phyloP scores from a whole-genome alignment of 2,329 filamentous ascomycete genomes.

The Colletotrichum musicola region DNA sequence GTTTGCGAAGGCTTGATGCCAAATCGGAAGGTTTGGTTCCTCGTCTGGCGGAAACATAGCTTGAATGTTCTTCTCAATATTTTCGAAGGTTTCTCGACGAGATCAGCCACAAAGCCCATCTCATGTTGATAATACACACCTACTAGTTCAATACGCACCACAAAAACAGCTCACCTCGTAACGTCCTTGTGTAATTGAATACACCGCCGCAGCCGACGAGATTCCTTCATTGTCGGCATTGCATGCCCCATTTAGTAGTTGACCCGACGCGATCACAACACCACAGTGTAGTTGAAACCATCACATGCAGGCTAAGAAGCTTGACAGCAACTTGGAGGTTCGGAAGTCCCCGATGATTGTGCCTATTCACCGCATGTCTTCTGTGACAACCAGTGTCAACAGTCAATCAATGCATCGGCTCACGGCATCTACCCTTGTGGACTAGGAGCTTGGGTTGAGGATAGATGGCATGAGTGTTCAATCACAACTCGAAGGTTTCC shows the following conservation, averaged over 20 bases:
- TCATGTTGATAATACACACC: too few relatives aligned
- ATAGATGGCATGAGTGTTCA: too few relatives aligned
- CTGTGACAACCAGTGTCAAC: constrained; percentile 2
- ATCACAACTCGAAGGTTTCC: too few relatives aligned
- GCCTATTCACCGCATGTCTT: background rate
- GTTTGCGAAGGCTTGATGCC: background rate
- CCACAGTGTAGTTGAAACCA: background rate
- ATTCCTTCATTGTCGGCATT: background rate
- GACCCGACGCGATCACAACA: constrained; percentile 6
- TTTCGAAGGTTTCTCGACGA: too few relatives aligned
- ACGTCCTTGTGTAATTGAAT: background rate
- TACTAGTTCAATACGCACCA: too few relatives aligned
- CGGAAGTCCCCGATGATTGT: constrained; percentile 3
- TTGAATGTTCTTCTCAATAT: too few relatives aligned
- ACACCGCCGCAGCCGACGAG: constrained; percentile 4
- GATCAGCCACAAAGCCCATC: too few relatives aligned
- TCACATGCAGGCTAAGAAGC: constrained; percentile 11
- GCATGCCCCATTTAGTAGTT: constrained; percentile 12
- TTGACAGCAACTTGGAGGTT: background rate
- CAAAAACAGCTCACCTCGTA: too few relatives aligned
- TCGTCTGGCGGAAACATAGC: too few relatives aligned
- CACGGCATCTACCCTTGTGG: too few relatives aligned
- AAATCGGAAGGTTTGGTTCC: background rate
- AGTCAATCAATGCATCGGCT: too few relatives aligned
- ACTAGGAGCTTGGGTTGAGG: too few relatives aligned